Percentiles rank a stretch among this genome's conserved stretches.
These are phyloP conservation scores for Eucalyptus coolabah DNA, from an alignment of 345 rosid species.

Conservation along the genomic window DNA sequence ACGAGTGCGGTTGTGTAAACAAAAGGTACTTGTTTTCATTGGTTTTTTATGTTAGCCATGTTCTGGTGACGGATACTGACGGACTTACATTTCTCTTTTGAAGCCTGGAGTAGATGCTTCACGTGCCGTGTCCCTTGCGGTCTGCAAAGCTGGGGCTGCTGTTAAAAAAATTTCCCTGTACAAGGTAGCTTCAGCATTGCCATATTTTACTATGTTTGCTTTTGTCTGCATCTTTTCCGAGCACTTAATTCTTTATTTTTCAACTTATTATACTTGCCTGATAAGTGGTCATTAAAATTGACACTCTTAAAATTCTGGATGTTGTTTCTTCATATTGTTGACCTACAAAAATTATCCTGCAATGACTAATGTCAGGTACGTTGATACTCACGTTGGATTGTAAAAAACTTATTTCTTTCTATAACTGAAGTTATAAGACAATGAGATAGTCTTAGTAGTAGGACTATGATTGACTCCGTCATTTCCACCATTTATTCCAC, in stretches of 20 bases:
- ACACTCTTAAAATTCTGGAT: not conserved
- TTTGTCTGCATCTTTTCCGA: not conserved
- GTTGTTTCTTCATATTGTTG: not conserved
- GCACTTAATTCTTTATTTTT: not conserved
- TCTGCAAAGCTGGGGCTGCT: conserved; percentile 80
- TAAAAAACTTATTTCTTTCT: not conserved
- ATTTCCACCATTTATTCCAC: not conserved
- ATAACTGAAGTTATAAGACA: not conserved
- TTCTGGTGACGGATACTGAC: not conserved
- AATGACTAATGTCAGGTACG: no score
- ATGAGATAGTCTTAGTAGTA: not conserved
- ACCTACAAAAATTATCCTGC: not conserved
- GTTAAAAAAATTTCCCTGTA: conserved; percentile 63
- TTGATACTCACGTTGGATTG: not conserved
- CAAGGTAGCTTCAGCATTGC: conserved; percentile 25
- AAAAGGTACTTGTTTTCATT: conserved; percentile 37
- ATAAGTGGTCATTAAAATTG: not conserved
- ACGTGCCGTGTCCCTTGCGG: conserved; percentile 83
- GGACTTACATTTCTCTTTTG: not conserved
- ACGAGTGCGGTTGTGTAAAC: conserved; percentile 99
- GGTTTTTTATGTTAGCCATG: not conserved
- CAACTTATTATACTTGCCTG: not conserved
- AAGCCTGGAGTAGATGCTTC: conserved; percentile 94
- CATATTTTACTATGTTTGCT: not conserved
- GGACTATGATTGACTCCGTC: not conserved